phyloP scores from a whole-genome alignment of 306 rosid species.

The Prunus mira region DNA sequence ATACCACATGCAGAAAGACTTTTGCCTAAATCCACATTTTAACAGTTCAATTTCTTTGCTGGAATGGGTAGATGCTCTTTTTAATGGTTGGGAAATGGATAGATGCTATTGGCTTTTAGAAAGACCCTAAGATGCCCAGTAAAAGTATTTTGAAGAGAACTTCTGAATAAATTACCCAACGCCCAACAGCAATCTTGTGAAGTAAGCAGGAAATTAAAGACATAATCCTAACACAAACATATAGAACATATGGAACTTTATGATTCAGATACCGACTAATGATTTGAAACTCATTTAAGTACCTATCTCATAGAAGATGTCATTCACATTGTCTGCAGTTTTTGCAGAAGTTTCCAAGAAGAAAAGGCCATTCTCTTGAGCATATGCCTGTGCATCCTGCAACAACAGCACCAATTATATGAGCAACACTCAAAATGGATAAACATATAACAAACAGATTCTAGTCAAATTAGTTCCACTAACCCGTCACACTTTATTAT shows the following conservation, averaged over 20 bases:
- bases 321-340: constrained; percentile 57
- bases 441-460: not conserved
- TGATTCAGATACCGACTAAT: too few species aligned
- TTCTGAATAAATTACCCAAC: not conserved
- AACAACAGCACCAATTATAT: constrained; percentile 9
- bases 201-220: not conserved
- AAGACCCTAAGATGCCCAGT: not conserved
- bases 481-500: not conserved
- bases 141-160: not conserved
- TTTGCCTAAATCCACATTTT: not conserved
- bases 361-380: constrained; percentile 58
- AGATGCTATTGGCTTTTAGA: not conserved
- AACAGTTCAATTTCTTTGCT: not conserved
- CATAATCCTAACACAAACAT: too few species aligned
- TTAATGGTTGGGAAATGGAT: too few species aligned
- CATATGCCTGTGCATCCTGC: constrained; percentile 60
- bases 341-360: constrained; percentile 67
- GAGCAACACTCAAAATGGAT: constrained; percentile 8
- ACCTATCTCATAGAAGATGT: constrained; percentile 59
- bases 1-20: not conserved
- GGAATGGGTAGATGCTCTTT: not conserved
- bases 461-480: not conserved
- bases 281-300: not conserved
- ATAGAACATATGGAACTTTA: too few species aligned
- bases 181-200: not conserved